Conservation (phyloP, 2,329 filamentous ascomycete genomes). For the Trichophaea hybrida region DNA sequence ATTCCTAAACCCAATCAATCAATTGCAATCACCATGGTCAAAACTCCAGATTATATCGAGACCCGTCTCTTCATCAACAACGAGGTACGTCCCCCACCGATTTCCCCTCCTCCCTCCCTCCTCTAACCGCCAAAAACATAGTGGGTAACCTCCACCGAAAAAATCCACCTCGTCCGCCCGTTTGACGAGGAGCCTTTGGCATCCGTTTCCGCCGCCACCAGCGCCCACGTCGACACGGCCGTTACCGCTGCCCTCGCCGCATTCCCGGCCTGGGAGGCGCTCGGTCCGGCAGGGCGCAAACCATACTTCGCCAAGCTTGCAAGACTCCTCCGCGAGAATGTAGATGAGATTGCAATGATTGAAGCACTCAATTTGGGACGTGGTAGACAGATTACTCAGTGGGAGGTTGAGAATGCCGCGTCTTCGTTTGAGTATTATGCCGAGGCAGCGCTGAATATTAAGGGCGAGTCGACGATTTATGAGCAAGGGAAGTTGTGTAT, state of each 20-base stretch:
- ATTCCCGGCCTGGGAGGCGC: constrained; percentile 35
- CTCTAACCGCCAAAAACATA: background rate
- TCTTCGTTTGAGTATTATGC: constrained; percentile 4
- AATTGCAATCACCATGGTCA: background rate
- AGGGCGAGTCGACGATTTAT: background rate
- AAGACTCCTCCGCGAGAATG: constrained; percentile 32
- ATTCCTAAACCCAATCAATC: background rate
- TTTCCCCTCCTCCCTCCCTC: background rate
- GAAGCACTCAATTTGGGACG: constrained; percentile 38
- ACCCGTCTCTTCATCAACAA: constrained; percentile 40
- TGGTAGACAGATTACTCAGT: constrained; percentile 28
- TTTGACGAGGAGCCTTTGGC: constrained; percentile 33
- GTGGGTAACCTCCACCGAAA: background rate
- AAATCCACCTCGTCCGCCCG: constrained; percentile 34
- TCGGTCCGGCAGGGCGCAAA: constrained; percentile 33
- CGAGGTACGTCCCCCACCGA: constrained; percentile 29
- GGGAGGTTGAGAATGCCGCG: constrained; percentile 3
- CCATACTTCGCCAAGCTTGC: constrained; percentile 36
- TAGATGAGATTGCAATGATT: constrained; percentile 34
- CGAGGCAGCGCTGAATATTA: constrained; percentile 3
- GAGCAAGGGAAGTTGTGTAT: constrained; percentile 1
- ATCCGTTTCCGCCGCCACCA: constrained; percentile 36
- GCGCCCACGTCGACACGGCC: constrained; percentile 34
- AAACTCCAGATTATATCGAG: constrained; percentile 20
- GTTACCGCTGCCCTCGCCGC: constrained; percentile 35